A percentile compares a stretch with the other conserved stretches of the same genome.
Conservation (phyloP, 1,139 yeast species). For the Candida anutae region DNA sequence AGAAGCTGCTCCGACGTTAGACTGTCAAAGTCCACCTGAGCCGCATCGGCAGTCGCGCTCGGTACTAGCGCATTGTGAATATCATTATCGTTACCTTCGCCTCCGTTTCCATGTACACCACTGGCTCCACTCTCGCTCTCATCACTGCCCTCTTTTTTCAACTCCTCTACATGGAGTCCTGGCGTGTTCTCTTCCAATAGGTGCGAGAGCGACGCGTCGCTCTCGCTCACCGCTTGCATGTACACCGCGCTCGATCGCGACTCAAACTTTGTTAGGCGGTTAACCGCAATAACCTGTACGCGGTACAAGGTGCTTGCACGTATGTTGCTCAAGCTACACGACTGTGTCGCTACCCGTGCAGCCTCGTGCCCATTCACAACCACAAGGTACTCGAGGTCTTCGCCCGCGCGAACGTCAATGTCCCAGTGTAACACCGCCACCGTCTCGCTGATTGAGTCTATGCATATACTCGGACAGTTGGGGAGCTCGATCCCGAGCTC, state of each 20-base stretch:
- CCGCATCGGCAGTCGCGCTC: background rate
- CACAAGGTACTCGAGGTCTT: slow-evolving; percentile 27
- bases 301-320: slow-evolving; percentile 23
- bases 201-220: slow-evolving; percentile 1
- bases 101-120: background rate
- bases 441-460: slow-evolving; percentile 25
- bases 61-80: background rate
- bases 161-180: no score
- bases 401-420: slow-evolving; percentile 23
- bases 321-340: slow-evolving; percentile 31
- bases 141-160: no score
- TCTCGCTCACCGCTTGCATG: slow-evolving; percentile 8
- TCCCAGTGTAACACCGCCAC: slow-evolving; percentile 40
- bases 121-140: no score
- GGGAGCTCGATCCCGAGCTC: slow-evolving; percentile 37
- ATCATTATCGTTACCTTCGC: background rate
- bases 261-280: slow-evolving; percentile 28
- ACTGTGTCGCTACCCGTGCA: slow-evolving; percentile 29
- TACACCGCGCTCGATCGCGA: slow-evolving; percentile 29
- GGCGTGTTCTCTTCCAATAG: slow-evolving; percentile 1
- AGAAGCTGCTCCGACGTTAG: slow-evolving; percentile 7
- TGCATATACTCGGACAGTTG: slow-evolving; percentile 31
- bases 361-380: slow-evolving; percentile 32
- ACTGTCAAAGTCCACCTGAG: slow-evolving; percentile 4
- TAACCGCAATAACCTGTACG: slow-evolving; percentile 33